Base-by-base conservation (phyloP, 176 grass and related monocot genomes). In the Bonia amplexicaulis region DNA sequence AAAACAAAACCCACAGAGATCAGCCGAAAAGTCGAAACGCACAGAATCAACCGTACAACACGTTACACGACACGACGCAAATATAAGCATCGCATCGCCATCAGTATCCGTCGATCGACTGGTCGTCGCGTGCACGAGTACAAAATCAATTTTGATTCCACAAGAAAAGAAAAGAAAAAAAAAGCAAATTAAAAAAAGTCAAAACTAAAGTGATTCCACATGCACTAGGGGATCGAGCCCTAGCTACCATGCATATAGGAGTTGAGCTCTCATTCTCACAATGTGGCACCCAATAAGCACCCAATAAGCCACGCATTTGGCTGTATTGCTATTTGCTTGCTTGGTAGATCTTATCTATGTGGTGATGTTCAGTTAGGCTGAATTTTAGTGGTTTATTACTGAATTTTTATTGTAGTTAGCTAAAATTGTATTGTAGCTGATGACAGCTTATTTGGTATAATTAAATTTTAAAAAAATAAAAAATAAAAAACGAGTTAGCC, bases 231-330 rank as follows among this genome's bases (percentile, higher is more conserved):
- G 51, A 80, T 89, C 14, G 8, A 51, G 26, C 29, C 22, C 60
- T 67, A 48, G 72, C 84, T 67, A 83, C 4, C 6, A 80, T 41
- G 31, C 26, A 64, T 55, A 66, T 17, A 35, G 25, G 35, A 65
- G 72, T 88, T 23, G n/a, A 37, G 66, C 66, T 64, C 29, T 53
- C 65, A 35, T 80, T 66, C 37, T 61, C 77, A 60, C 23, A 62
- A 20, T 74, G 84, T 84, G 85, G 27, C n/a, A n/a, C n/a, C n/a
- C n/a, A n/a, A n/a, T n/a, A n/a, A n/a, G 89, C 84, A 74, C 31
- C 15, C 41, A 79, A 44, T 13, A 79, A 20, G 74, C 84, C 84
- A 90, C 67, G 3, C 9, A 49, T 79, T 83, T 12, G 12, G 13
- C 40, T 42, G 8, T 40, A 40, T 40, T 49, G 40, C 53, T 67